These are phyloP conservation scores for Aspergillus cristatus DNA, from an alignment of 495 filamentous ascomycete species.

Conservation along the genomic window DNA sequence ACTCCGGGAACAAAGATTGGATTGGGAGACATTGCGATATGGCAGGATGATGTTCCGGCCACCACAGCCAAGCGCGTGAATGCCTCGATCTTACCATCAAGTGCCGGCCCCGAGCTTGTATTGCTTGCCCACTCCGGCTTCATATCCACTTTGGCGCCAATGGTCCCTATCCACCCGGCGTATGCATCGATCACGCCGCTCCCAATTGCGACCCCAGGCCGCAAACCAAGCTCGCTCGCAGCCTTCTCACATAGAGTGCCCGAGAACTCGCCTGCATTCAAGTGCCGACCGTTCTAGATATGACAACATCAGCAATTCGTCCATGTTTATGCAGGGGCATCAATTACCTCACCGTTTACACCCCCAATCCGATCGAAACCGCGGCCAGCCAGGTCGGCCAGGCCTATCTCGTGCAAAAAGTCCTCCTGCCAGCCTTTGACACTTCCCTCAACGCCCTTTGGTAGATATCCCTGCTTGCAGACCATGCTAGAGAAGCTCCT, in stretches of 20 bases:
- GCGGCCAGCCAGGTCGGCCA: too few species aligned
- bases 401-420: constrained; percentile 40
- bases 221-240: constrained; percentile 65
- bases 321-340: too few species aligned
- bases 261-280: constrained; percentile 74
- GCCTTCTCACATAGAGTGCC: constrained; percentile 63
- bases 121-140: too few species aligned
- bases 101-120: constrained; percentile 41
- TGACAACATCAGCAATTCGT: too few species aligned
- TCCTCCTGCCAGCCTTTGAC: constrained; percentile 90
- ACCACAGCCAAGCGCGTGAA: constrained; percentile 77
- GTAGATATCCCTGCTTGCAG: constrained; percentile 85
- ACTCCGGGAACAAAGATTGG: constrained; percentile 80
- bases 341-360: too few species aligned
- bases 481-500: constrained; percentile 76
- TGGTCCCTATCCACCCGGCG: constrained; percentile 86
- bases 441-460: constrained; percentile 78
- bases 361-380: too few species aligned
- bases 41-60: constrained; percentile 83
- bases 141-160: constrained; percentile 73
- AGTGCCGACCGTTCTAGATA: constrained; percentile 70
- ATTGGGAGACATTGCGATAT: constrained; percentile 77
- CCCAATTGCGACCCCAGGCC: constrained; percentile 69
- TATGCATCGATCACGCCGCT: constrained; percentile 91
- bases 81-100: constrained; percentile 54